phyloP scores from a whole-genome alignment of 306 rosid genomes.

The Albizia julibrissin region DNA sequence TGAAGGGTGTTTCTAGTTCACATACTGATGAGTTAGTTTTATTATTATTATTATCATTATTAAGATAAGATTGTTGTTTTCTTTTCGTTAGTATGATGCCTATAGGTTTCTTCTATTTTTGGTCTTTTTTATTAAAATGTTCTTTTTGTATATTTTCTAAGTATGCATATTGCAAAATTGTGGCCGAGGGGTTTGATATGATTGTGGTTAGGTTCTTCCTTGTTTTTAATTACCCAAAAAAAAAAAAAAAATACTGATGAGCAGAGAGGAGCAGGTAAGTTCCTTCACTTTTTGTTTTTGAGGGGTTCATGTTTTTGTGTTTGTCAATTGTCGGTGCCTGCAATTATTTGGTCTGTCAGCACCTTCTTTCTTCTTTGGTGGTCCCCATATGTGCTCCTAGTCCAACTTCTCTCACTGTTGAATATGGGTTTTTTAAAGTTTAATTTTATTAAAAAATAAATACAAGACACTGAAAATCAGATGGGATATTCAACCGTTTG shows the following conservation, averaged over 20 bases:
- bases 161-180: conserved; percentile 41
- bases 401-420: neutral
- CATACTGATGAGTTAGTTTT: conserved; percentile 25
- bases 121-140: neutral
- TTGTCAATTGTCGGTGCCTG: conserved; percentile 58
- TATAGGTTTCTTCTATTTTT: conserved; percentile 30
- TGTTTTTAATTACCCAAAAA: neutral
- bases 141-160: conserved; percentile 36
- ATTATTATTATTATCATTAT: neutral
- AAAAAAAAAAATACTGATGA: neutral
- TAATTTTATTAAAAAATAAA: neutral
- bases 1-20: conserved; percentile 28
- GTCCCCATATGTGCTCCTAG: conserved; percentile 26
- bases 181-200: neutral
- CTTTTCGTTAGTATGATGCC: conserved; percentile 28
- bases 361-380: conserved; percentile 34
- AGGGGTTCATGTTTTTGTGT: conserved; percentile 18
- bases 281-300: neutral
- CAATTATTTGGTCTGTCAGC: conserved; percentile 46
- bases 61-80: conserved; percentile 26
- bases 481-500: too few relatives aligned
- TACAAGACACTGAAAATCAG: too few relatives aligned
- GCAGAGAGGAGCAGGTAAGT: neutral
- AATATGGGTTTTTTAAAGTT: neutral
- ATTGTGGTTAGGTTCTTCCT: conserved; percentile 23